Base-by-base conservation (phyloP, 495 filamentous ascomycete species). In the Penicillium longicatenatum region DNA sequence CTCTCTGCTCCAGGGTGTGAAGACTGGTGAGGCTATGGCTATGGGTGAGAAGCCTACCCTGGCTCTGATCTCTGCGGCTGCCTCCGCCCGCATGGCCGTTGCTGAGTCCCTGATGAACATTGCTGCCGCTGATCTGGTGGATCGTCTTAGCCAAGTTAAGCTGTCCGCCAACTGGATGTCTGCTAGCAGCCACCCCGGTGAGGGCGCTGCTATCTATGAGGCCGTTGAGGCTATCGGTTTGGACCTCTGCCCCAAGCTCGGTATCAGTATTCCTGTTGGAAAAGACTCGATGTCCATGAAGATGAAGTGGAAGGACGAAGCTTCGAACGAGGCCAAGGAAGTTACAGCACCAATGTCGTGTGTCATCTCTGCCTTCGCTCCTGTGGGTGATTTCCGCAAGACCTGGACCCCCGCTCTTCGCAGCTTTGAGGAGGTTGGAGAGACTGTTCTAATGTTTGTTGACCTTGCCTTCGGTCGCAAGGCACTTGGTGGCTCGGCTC, bases 211-310 rank as follows among this genome's bases (percentile, higher is more conserved):
- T 33, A 82, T 98, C 43, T 98, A 97, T 57, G 93, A 96, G 71
- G 94, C 91, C 30, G 94, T 97, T 30, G 85, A 96, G 69, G 93
- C 94, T 6, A 92, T 97, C 61, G 91, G 90, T 46, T 84, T 96
- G 78, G 89, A 93, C n/a, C 75, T 97, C 6, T 89, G 86, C 66
- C 90, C 90, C 20, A 83, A 87, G 64, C 80, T 98, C 35, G 91
- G 91, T 19, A 85, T 98, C 62, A 90, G 88, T 54, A 97, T 98
- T 54, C 95, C 94, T 4, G 94, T 97, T 9, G 94, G 94, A 50
- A 97, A 98, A 75, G 94, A 98, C 70, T 97, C 93, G 5, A 96
- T 94, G 75, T 96, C 91, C 16, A 98, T 98, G 94, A 97, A 97
- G 79, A 93, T 94, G 75, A 89, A 90, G 55, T 98, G 94, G 95